Evolutionary conservation across 2,329 filamentous ascomycete species (phyloP).

Genomic region (Neofusicoccum sp.): DNA sequence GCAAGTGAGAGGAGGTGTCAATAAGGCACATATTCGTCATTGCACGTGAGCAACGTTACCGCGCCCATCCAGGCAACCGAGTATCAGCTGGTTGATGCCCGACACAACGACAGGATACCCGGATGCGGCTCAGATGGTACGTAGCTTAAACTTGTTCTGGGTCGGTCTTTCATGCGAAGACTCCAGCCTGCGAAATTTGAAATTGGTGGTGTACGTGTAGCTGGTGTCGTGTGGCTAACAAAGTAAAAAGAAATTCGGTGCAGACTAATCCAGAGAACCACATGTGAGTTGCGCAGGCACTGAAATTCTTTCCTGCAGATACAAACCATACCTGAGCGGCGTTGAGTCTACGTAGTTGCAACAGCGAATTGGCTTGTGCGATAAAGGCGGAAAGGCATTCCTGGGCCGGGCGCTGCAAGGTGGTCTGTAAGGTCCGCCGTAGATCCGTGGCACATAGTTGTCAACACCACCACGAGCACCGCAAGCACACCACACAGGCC

Average conservation of each 20-base stretch:
- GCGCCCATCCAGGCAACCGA: background rate
- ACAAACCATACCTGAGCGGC: no score
- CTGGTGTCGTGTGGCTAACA: background rate
- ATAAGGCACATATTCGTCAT: constrained; percentile 8
- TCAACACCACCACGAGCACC: constrained; percentile 5
- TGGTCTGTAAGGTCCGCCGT: constrained; percentile 15
- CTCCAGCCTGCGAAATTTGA: background rate
- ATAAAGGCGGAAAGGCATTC: background rate
- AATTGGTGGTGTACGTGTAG: background rate
- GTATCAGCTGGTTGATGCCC: background rate
- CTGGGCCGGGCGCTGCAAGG: background rate
- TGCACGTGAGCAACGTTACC: background rate
- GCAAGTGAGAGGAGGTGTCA: background rate
- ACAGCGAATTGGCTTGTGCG: background rate
- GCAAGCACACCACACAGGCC: background rate
- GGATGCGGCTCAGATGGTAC: background rate
- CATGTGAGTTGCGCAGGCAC: no score
- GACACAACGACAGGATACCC: background rate
- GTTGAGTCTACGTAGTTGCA: no score
- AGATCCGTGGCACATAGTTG: background rate
- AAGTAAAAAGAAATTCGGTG: background rate
- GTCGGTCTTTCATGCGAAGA: background rate
- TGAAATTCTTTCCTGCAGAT: no score
- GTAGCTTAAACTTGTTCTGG: background rate
- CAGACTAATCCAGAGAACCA: background rate